Base-by-base conservation (phyloP, 108 stramenopile genomes). In the Fistulifera solaris region DNA sequence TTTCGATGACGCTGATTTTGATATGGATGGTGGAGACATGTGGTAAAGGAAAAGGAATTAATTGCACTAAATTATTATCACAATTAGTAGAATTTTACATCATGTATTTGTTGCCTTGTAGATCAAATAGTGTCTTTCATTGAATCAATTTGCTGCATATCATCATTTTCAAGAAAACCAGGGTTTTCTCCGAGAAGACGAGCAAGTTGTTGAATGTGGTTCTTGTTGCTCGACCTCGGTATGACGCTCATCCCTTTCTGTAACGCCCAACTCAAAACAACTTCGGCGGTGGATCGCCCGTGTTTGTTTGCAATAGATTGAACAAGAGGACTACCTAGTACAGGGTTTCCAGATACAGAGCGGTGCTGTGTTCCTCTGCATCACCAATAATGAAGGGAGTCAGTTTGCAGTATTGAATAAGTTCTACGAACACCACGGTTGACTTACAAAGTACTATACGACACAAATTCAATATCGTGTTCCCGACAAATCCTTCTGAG, bases 401-500 rank as follows among this genome's bases (percentile, higher is more conserved):
- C 31, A 35, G 31, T 6, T 35, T 8, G 6, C 31, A n/a, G n/a
- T n/a, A n/a, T n/a, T n/a, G n/a, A n/a, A n/a, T n/a, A n/a, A n/a
- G n/a, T n/a, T n/a, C n/a, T 27, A 21, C 2, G 21, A 22, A 38
- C 1, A 50, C n/a, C 15, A 1, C 22, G 54, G 19, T 63, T 40
- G 13, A 67, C 68, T 17, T 67, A 67, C 13, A 77, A 49, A 0
- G 75, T 77, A 17, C 65, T 67, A 58, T 77, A 77, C 17, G 75
- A 77, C 5, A 77, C 75, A 62, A 77, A 77, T 40, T 77, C 70
- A 65, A 77, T 77, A n/a, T 50, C 59, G 39, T 77, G 35, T 21
- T 77, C 55, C 26, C 58, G 15, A 42, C 75, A 77, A 25, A 77
- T 55, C 38, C 35, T 16, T 7, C 75, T 50, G 12, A 77, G 25